A percentile compares a stretch with the other conserved stretches of the same genome.
Conservation (phyloP, 2,329 filamentous ascomycete species). For the Capronia epimyces region DNA sequence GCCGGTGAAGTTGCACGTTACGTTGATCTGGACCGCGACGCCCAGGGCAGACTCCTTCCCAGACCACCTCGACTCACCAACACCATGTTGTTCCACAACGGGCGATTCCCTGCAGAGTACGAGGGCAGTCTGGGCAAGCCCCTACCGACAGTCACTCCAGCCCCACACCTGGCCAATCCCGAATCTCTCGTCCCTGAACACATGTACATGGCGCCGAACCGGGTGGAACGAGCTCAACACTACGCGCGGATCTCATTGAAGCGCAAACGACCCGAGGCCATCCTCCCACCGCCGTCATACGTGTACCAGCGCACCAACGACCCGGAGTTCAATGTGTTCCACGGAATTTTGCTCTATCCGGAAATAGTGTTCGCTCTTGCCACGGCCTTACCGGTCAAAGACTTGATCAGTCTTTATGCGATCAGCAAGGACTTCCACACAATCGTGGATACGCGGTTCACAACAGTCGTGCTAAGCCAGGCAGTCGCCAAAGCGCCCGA, state of each 20-base stretch:
- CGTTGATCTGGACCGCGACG: conserved; percentile 18
- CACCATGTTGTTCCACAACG: neutral
- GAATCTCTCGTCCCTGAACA: conserved; percentile 17
- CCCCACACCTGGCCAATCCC: conserved; percentile 1
- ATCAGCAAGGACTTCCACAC: conserved; percentile 59
- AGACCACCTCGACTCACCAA: neutral
- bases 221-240: conserved; percentile 15
- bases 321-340: conserved; percentile 28
- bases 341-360: conserved; percentile 34
- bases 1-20: neutral
- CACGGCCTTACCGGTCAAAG: conserved; percentile 49
- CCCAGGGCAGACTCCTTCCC: conserved; percentile 8
- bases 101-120: neutral
- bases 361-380: conserved; percentile 54
- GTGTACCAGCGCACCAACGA: conserved; percentile 23
- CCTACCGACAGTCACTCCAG: neutral
- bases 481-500: conserved; percentile 51
- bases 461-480: conserved; percentile 54
- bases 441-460: conserved; percentile 55
- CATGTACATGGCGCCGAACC: conserved; percentile 19
- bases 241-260: conserved; percentile 18
- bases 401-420: conserved; percentile 60
- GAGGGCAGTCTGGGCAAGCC: neutral
- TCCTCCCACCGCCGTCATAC: conserved; percentile 24
- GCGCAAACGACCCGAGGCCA: conserved; percentile 20